Evolutionary conservation across 1,139 yeast species (phyloP), one percentile per base, ranked within the genome.

Genomic region (Yamadazyma jaroonii): DNA sequence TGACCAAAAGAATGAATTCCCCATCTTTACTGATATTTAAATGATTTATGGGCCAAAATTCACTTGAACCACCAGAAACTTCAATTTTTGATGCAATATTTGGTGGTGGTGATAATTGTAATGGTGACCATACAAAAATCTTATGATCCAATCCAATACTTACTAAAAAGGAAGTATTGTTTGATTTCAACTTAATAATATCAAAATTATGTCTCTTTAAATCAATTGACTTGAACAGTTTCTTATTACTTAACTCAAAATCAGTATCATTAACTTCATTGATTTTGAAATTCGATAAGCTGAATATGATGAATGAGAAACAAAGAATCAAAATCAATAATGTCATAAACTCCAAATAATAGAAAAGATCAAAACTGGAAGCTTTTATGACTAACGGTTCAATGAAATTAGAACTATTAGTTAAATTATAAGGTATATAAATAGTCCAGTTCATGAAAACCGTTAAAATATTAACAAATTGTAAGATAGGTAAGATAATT

Each of bases 131-230:
- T 9, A 85, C 76, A 27, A 79, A 59, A 2, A 86, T 68, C 42
- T 72, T 77, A 49, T 83, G 89, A 51, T 86, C 95, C 48, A 87
- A 61, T 3, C 90, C 90, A 23, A 84, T 72, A 0, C 90, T 74
- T 0, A 84, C 81, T 28, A 86, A 64, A 52, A 72, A 81, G 9
- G 82, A 83, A 49, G 74, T 72, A 35, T 71, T 66, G 25, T 82
- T 79, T 1, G 87, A 74, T 11, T 67, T 63, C 10, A 85, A 63
- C 43, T 72, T 72, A 27, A 84, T 67, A 6, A 85, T 72, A 56
- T 87, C 95, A 36, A 84, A 61, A 21, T 66, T 58, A 53, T 83
- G 89, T 11, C 43, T 42, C 20, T 63, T 47, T 33, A 86, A 62
- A 44, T 83, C 87, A 41, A 80, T 79, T 25, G 54, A 46, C 34